These are phyloP conservation scores for Lotmaria passim DNA, from an alignment of 208 protist genomes.

Conservation along the genomic window DNA sequence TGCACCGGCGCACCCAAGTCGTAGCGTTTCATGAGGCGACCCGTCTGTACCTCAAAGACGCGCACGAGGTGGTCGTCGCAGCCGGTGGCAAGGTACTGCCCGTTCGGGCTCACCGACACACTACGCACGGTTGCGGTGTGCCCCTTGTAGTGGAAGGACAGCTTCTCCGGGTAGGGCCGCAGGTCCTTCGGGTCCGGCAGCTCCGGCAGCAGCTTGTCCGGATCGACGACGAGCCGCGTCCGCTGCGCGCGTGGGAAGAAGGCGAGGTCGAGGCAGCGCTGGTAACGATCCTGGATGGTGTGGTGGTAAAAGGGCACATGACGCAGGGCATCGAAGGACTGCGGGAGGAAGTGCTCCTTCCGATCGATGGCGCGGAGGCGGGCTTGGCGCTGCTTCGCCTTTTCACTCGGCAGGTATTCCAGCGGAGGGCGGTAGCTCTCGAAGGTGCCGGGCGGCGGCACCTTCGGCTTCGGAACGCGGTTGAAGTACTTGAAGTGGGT, in stretches of 20 bases:
- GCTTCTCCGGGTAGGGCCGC: slow-evolving; percentile 97
- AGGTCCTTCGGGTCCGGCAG: slow-evolving; percentile 98
- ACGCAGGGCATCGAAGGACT: slow-evolving; percentile 92
- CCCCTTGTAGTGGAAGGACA: slow-evolving; percentile 96
- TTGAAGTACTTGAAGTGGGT: slow-evolving; percentile 90
- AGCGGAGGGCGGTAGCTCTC: slow-evolving; percentile 98
- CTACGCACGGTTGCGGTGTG: slow-evolving; percentile 94
- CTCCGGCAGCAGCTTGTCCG: slow-evolving; percentile 97
- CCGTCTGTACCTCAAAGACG: slow-evolving; percentile 98
- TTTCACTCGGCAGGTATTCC: slow-evolving; percentile 96
- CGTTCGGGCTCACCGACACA: slow-evolving; percentile 95
- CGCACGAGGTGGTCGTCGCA: slow-evolving; percentile 97
- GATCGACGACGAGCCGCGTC: slow-evolving; percentile 92
- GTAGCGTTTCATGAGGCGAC: slow-evolving; percentile 94
- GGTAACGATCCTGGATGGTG: slow-evolving; percentile 98
- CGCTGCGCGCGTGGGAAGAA: slow-evolving; percentile 95
- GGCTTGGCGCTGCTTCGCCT: slow-evolving; percentile 88
- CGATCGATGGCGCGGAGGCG: slow-evolving; percentile 91
- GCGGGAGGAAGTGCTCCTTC: slow-evolving; percentile 94
- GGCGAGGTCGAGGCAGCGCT: slow-evolving; percentile 99
- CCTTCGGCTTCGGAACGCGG: slow-evolving; percentile 79
- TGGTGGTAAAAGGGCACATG: slow-evolving; percentile 96
- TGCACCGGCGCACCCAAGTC: slow-evolving; percentile 88
- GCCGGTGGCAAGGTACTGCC: slow-evolving; percentile 97
- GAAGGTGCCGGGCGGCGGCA: slow-evolving; percentile 92